These are phyloP conservation scores for Lunularia cruciata DNA, from an alignment of 225 moss, liverwort and hornwort genomes.

Conservation along the genomic window DNA sequence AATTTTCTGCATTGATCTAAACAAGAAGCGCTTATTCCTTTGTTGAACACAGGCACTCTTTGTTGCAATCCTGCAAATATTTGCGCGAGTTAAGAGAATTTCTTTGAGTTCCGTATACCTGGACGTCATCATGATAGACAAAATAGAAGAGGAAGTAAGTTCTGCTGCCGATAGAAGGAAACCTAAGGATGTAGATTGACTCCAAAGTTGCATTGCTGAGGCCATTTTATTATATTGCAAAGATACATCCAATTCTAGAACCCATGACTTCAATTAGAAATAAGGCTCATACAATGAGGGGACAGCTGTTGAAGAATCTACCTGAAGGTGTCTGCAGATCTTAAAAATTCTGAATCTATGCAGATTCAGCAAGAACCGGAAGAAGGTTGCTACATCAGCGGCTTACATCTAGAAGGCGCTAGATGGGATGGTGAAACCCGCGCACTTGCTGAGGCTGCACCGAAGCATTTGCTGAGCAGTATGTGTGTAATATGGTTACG, in stretches of 20 bases:
- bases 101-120: conserved; percentile 31
- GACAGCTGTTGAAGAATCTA: too few relatives aligned
- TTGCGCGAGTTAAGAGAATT: conserved; percentile 35
- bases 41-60: conserved; percentile 41
- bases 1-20: neutral
- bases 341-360: neutral
- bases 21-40: neutral
- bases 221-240: too few relatives aligned
- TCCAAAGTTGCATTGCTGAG: too few relatives aligned
- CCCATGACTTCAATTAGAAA: too few relatives aligned
- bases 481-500: conserved; percentile 44
- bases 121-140: conserved; percentile 32
- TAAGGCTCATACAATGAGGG: too few relatives aligned
- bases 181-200: too few relatives aligned
- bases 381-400: conserved; percentile 38
- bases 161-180: too few relatives aligned
- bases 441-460: conserved; percentile 38
- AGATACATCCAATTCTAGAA: too few relatives aligned
- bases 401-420: conserved; percentile 48
- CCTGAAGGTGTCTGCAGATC: too few relatives aligned
- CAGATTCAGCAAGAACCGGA: conserved; percentile 30
- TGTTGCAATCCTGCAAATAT: conserved; percentile 41
- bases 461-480: conserved; percentile 35
- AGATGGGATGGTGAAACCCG: conserved; percentile 38
- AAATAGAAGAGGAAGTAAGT: conserved; percentile 6